Conservation (phyloP, 345 rosid species). For the Cardamine chenopodiifolia region DNA sequence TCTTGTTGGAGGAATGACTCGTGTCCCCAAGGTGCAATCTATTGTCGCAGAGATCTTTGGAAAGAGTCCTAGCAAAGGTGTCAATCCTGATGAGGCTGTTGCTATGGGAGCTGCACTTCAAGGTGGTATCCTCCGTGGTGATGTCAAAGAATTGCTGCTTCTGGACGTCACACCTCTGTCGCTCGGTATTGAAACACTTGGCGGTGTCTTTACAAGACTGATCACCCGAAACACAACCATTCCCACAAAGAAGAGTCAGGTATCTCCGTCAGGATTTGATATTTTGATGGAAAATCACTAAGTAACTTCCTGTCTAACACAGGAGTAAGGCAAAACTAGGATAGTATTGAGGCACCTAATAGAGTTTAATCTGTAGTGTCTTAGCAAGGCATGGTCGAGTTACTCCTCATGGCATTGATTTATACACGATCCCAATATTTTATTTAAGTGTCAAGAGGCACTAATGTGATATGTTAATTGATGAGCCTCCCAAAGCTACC, state of each 20-base stretch:
- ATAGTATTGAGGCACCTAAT: background rate
- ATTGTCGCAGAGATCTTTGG: slow-evolving; percentile 78
- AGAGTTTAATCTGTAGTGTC: slow-evolving; percentile 1
- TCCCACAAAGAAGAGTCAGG: slow-evolving; percentile 92
- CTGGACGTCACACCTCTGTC: slow-evolving; percentile 91
- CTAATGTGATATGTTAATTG: background rate
- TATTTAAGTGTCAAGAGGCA: background rate
- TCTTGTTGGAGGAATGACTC: slow-evolving; percentile 94
- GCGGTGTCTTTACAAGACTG: slow-evolving; percentile 76
- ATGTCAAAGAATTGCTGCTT: slow-evolving; percentile 85
- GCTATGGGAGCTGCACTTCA: slow-evolving; percentile 93
- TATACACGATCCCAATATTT: background rate
- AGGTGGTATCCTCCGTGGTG: slow-evolving; percentile 92
- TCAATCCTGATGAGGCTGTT: slow-evolving; percentile 91
- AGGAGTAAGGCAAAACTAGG: background rate
- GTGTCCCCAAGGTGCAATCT: slow-evolving; percentile 92
- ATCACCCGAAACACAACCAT: slow-evolving; percentile 82
- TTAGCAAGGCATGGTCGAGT: background rate
- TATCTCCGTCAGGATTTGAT: slow-evolving; percentile 25
- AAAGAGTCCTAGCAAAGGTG: slow-evolving; percentile 83
- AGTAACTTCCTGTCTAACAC: background rate
- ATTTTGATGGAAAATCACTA: background rate
- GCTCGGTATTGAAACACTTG: slow-evolving; percentile 87
- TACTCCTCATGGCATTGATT: slow-evolving; percentile 8
- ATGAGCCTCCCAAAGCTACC: background rate